Conservation (phyloP, 83 land plant species). For the Picea abies region DNA sequence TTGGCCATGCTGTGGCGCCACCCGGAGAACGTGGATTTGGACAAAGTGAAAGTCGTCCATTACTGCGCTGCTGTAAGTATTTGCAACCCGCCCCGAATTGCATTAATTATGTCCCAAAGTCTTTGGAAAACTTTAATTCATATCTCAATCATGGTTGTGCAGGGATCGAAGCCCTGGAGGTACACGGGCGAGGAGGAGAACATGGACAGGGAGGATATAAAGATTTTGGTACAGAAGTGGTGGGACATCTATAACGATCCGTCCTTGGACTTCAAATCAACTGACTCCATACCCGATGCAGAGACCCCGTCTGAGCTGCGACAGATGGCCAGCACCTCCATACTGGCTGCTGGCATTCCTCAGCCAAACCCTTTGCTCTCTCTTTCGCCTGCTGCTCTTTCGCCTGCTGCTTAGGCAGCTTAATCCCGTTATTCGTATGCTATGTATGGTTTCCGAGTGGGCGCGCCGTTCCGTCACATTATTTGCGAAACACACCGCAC, state of each 20-base stretch:
- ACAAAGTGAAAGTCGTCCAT: slow-evolving; percentile 62
- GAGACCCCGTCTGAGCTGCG: neutral
- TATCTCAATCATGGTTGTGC: neutral
- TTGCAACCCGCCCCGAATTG: no score
- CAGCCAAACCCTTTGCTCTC: no score
- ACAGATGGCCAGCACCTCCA: neutral
- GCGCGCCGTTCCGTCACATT: no score
- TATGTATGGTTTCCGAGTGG: no score
- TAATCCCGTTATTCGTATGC: no score
- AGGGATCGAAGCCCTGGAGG: slow-evolving; percentile 93
- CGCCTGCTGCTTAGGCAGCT: no score
- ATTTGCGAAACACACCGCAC: no score
- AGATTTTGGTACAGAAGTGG: slow-evolving; percentile 76
- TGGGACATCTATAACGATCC: slow-evolving; percentile 68
- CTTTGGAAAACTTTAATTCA: no score
- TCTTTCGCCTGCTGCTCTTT: no score
- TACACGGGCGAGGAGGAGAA: slow-evolving; percentile 82
- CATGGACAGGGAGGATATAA: slow-evolving; percentile 82
- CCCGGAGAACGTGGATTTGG: slow-evolving; percentile 62
- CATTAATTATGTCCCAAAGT: neutral
- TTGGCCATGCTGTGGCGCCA: slow-evolving; percentile 80
- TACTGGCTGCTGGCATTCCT: neutral
- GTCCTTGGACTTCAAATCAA: slow-evolving; percentile 45
- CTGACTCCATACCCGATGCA: neutral
- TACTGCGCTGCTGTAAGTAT: slow-evolving; percentile 76